Evolutionary conservation across 202 grass and related monocot species (phyloP).

Genomic region (Carex arenaria): DNA sequence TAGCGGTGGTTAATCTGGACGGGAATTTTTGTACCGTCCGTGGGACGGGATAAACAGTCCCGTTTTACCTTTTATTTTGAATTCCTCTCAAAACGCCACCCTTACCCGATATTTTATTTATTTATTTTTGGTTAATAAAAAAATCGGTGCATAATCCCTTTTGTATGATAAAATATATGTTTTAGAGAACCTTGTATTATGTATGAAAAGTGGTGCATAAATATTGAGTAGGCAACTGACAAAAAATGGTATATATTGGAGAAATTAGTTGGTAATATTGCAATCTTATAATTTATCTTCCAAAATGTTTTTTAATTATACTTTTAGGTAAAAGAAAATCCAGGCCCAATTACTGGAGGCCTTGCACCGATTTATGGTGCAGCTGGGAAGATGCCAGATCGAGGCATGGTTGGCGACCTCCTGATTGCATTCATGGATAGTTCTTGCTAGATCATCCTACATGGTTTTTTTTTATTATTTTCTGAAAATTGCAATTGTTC

Average conservation of each 20-base stretch:
- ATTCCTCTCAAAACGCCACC: too few relatives aligned
- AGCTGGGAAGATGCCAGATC: conserved; percentile 95
- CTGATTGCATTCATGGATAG: conserved; percentile 93
- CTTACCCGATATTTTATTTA: too few relatives aligned
- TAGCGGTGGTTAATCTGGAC: too few relatives aligned
- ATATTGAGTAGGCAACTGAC: background rate
- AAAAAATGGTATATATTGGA: background rate
- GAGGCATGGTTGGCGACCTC: conserved; percentile 75
- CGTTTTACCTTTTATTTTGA: too few relatives aligned
- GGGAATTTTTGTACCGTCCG: too few relatives aligned
- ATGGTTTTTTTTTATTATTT: background rate
- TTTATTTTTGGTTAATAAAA: too few relatives aligned
- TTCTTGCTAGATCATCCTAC: conserved; percentile 49
- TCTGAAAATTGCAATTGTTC: background rate
- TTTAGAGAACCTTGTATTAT: background rate
- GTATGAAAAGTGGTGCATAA: background rate
- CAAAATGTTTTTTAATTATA: background rate
- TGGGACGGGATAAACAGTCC: too few relatives aligned
- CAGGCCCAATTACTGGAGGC: conserved; percentile 75
- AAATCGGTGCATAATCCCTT: background rate
- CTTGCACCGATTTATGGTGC: conserved; percentile 83
- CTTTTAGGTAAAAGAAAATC: conserved; percentile 73
- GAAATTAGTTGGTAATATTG: background rate
- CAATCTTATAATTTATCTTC: background rate
- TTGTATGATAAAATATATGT: background rate